Conservation (phyloP, 805 yeast species). For the Yarrowia deformans region DNA sequence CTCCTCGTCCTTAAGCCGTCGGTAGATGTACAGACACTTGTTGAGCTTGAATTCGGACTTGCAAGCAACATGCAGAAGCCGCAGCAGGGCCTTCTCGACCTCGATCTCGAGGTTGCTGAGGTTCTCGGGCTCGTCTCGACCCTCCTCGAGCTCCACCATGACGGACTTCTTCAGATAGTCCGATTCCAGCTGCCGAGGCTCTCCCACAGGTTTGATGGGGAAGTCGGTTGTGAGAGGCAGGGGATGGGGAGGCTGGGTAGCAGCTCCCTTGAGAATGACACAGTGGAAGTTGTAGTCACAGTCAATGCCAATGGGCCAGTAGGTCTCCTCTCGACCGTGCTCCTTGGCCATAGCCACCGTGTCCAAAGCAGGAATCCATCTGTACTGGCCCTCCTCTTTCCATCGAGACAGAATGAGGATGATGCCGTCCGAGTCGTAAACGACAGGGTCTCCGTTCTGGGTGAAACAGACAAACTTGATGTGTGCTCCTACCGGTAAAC, state of each 20-base stretch:
- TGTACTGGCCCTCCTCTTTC: constrained; percentile 76
- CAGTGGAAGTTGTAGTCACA: constrained; percentile 71
- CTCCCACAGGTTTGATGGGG: constrained; percentile 71
- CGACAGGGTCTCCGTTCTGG: constrained; percentile 87
- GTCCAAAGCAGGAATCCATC: constrained; percentile 87
- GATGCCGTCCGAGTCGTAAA: constrained; percentile 80
- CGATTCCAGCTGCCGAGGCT: constrained; percentile 44
- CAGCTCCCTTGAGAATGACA: constrained; percentile 72
- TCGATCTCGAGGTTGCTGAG: constrained; percentile 52
- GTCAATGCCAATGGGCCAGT: constrained; percentile 88
- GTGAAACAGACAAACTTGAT: constrained; percentile 70
- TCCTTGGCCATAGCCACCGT: constrained; percentile 56
- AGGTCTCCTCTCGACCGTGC: constrained; percentile 63
- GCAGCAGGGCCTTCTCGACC: constrained; percentile 79
- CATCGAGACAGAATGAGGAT: constrained; percentile 76
- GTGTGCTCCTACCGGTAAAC: constrained; percentile 51
- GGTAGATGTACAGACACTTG: constrained; percentile 74
- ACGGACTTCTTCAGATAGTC: constrained; percentile 46
- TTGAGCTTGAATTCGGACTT: constrained; percentile 61
- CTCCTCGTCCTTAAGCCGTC: constrained; percentile 73
- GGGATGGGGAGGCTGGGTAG: constrained; percentile 79
- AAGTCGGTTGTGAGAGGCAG: constrained; percentile 83
- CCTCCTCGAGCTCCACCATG: constrained; percentile 43
- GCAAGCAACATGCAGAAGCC: constrained; percentile 78
- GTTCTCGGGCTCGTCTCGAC: constrained; percentile 54